These are phyloP conservation scores for Phaeosphaeriaceae sp. DNA, from an alignment of 2,329 filamentous ascomycete species.

Conservation along the genomic window DNA sequence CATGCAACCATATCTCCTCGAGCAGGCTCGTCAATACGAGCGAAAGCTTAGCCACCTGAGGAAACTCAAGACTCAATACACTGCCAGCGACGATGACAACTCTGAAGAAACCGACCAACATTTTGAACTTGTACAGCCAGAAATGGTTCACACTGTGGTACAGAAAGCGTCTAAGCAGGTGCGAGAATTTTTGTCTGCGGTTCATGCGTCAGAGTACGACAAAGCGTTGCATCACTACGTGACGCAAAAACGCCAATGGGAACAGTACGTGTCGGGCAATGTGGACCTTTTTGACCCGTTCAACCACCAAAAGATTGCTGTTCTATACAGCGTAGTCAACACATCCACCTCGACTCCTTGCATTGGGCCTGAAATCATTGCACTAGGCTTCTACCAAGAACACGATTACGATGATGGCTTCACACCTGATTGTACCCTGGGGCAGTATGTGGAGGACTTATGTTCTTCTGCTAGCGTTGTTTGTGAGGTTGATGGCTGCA, in stretches of 20 bases:
- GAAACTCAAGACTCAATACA: conserved; percentile 76
- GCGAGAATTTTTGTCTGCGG: conserved; percentile 90
- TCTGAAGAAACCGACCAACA: conserved; percentile 60
- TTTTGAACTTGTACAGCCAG: conserved; percentile 90
- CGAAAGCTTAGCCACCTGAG: conserved; percentile 81
- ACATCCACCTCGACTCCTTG: conserved; percentile 94
- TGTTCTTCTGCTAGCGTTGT: conserved; percentile 76
- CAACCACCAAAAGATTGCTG: conserved; percentile 94
- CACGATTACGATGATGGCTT: conserved; percentile 74
- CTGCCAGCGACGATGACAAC: conserved; percentile 44
- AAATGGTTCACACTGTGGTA: conserved; percentile 89
- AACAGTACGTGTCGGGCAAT: conserved; percentile 89
- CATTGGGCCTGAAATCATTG: conserved; percentile 86
- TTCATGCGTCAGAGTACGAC: conserved; percentile 96
- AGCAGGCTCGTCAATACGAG: conserved; percentile 91
- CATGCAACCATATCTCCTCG: conserved; percentile 88
- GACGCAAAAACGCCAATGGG: conserved; percentile 95
- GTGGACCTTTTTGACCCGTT: conserved; percentile 91
- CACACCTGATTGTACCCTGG: conserved; percentile 85
- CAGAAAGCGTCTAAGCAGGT: conserved; percentile 83
- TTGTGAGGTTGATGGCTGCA: conserved; percentile 84
- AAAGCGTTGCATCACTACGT: conserved; percentile 92
- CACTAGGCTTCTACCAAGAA: conserved; percentile 92
- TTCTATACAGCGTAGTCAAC: conserved; percentile 92
- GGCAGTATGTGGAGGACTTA: conserved; percentile 92